Percentiles rank a stretch among this genome's conserved stretches.
Conservation (phyloP, 176 grass and related monocot genomes). For the Urochloa ruziziensis region DNA sequence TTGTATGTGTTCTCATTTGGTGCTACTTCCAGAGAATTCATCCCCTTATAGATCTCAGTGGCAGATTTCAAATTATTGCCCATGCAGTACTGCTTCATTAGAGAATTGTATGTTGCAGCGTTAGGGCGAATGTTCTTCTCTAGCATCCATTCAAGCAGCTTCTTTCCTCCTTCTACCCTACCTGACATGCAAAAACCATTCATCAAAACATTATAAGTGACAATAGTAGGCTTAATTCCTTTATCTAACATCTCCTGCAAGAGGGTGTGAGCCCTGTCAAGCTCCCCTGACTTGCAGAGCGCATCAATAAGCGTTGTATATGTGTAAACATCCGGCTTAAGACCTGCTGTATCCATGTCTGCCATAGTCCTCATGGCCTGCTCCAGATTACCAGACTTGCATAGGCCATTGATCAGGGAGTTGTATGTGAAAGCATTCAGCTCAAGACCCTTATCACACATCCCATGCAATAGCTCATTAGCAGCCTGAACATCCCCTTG, state of each 20-base stretch:
- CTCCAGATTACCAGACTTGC: constrained; percentile 81
- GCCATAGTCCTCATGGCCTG: constrained; percentile 76
- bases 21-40: constrained; percentile 48
- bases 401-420: constrained; percentile 89
- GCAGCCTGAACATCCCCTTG: constrained; percentile 70
- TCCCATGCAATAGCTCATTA: constrained; percentile 93
- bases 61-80: constrained; percentile 79
- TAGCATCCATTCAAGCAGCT: constrained; percentile 86
- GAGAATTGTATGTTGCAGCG: constrained; percentile 77
- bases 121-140: constrained; percentile 64
- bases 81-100: constrained; percentile 81
- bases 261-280: constrained; percentile 67
- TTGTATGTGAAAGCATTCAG: constrained; percentile 84
- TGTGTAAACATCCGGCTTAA: constrained; percentile 76
- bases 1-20: constrained; percentile 90
- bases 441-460: constrained; percentile 71
- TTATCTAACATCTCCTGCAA: constrained; percentile 88
- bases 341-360: constrained; percentile 70
- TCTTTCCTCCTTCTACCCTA: constrained; percentile 72
- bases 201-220: constrained; percentile 96
- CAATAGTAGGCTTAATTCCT: constrained; percentile 85
- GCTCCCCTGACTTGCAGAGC: constrained; percentile 71
- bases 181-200: constrained; percentile 88
- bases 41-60: constrained; percentile 75
- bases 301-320: constrained; percentile 93